These are phyloP conservation scores for Trichophyton schoenleinii DNA, from an alignment of 2,329 filamentous ascomycete genomes.

Conservation along the genomic window DNA sequence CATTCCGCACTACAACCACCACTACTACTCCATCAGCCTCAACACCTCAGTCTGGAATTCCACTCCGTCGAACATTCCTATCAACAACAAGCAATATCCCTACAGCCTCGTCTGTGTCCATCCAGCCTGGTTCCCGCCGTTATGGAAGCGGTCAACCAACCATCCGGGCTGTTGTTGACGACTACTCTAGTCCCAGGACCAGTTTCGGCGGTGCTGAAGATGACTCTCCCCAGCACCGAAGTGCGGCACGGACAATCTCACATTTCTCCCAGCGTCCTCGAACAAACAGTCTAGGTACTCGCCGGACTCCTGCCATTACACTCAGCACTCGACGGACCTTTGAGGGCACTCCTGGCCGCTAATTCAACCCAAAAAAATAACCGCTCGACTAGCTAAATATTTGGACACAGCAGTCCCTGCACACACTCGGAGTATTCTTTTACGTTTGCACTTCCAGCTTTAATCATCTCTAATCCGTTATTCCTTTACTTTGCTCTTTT, in stretches of 20 bases:
- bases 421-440: background rate
- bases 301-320: slow-evolving; percentile 13
- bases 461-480: background rate
- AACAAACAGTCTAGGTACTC: slow-evolving; percentile 27
- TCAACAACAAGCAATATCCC: slow-evolving; percentile 23
- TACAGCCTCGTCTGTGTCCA: slow-evolving; percentile 26
- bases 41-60: slow-evolving; percentile 23
- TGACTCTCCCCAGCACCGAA: background rate
- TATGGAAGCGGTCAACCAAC: slow-evolving; percentile 22
- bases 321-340: background rate
- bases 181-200: background rate
- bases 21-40: slow-evolving; percentile 14
- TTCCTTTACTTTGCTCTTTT: background rate
- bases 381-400: background rate
- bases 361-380: background rate
- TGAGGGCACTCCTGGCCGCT: background rate
- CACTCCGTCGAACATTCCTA: slow-evolving; percentile 27
- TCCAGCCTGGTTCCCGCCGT: slow-evolving; percentile 31
- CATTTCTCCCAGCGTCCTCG: slow-evolving; percentile 28
- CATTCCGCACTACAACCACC: slow-evolving; percentile 16
- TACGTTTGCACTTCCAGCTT: background rate
- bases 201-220: slow-evolving; percentile 2
- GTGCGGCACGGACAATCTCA: slow-evolving; percentile 16
- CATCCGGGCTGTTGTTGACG: slow-evolving; percentile 1
- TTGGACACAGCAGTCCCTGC: background rate